These are phyloP conservation scores for Cyberlindnera bimundalis DNA, from an alignment of 805 yeast genomes.

Conservation along the genomic window DNA sequence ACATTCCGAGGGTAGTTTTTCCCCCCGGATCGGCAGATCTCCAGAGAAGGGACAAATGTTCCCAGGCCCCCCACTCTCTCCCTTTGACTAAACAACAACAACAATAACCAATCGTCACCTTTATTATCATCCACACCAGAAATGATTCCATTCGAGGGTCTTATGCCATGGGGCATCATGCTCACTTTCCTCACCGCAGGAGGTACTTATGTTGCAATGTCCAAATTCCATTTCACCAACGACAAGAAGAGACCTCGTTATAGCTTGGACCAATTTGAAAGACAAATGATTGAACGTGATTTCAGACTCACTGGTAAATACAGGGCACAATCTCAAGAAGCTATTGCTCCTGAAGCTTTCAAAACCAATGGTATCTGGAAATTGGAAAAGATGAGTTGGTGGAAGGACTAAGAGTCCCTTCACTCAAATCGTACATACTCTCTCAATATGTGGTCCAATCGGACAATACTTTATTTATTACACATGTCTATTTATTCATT, in stretches of 20 bases:
- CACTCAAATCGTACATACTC: background rate
- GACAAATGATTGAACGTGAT: conserved; percentile 62
- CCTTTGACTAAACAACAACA: background rate
- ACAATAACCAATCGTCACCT: background rate
- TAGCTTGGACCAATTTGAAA: conserved; percentile 52
- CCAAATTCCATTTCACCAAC: conserved; percentile 40
- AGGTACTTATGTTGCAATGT: conserved; percentile 46
- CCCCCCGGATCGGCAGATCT: too few relatives aligned
- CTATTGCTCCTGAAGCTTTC: conserved; percentile 74
- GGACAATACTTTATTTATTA: conserved; percentile 3
- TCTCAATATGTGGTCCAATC: too few relatives aligned
- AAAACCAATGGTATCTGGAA: conserved; percentile 57
- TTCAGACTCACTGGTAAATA: conserved; percentile 68
- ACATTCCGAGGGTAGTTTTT: too few relatives aligned
- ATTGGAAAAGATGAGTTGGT: conserved; percentile 29
- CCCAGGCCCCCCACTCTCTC: too few relatives aligned
- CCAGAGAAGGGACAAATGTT: too few relatives aligned
- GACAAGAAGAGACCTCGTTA: conserved; percentile 52
- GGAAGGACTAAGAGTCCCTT: conserved; percentile 14
- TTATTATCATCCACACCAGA: background rate
- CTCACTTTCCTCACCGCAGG: conserved; percentile 47
- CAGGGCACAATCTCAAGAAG: conserved; percentile 63
- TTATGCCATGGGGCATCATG: conserved; percentile 59
- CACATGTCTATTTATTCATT: conserved; percentile 1
- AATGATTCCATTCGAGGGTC: conserved; percentile 70